A percentile compares a stretch with the other conserved stretches of the same genome.
phyloP scores from a whole-genome alignment of 2,329 filamentous ascomycete species.

The Metarhizium sp. region DNA sequence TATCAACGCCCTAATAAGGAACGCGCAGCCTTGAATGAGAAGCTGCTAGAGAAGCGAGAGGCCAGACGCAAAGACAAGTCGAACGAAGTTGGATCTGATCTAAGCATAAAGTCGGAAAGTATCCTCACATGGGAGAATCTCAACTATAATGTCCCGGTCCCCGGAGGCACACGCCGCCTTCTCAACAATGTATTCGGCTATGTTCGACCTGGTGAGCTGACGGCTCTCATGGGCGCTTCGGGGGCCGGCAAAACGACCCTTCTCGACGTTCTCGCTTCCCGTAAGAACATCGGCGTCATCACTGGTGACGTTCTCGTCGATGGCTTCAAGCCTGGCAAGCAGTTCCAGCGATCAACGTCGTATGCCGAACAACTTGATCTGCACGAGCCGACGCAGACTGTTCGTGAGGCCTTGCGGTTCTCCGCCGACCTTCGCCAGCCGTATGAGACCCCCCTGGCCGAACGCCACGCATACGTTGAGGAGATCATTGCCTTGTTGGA shows the following conservation, averaged over 20 bases:
- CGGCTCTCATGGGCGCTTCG: slow-evolving; percentile 72
- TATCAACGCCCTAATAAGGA: slow-evolving; percentile 64
- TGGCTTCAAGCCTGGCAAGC: slow-evolving; percentile 43
- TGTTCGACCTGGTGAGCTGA: slow-evolving; percentile 67
- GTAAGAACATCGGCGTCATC: slow-evolving; percentile 54
- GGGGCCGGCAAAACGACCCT: slow-evolving; percentile 85
- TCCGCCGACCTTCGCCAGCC: slow-evolving; percentile 53
- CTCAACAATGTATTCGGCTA: slow-evolving; percentile 54
- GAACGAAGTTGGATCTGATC: slow-evolving; percentile 36
- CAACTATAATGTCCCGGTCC: slow-evolving; percentile 62
- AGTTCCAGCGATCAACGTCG: slow-evolving; percentile 52
- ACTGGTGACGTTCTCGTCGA: slow-evolving; percentile 48
- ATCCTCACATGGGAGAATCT: slow-evolving; percentile 83
- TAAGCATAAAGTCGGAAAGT: slow-evolving; percentile 50
- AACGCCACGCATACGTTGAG: slow-evolving; percentile 52
- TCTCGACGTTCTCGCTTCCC: slow-evolving; percentile 60
- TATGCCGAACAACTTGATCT: slow-evolving; percentile 56
- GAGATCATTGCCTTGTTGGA: slow-evolving; percentile 50
- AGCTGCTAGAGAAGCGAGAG: slow-evolving; percentile 49
- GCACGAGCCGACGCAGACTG: slow-evolving; percentile 52
- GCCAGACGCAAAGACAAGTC: slow-evolving; percentile 38
- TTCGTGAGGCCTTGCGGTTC: slow-evolving; percentile 54
- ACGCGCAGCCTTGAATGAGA: slow-evolving; percentile 54
- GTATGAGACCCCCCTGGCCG: slow-evolving; percentile 39
- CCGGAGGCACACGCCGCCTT: slow-evolving; percentile 45